These are phyloP conservation scores for Aspergillus spinulosporus DNA, from an alignment of 2,329 filamentous ascomycete genomes.

Conservation along the genomic window DNA sequence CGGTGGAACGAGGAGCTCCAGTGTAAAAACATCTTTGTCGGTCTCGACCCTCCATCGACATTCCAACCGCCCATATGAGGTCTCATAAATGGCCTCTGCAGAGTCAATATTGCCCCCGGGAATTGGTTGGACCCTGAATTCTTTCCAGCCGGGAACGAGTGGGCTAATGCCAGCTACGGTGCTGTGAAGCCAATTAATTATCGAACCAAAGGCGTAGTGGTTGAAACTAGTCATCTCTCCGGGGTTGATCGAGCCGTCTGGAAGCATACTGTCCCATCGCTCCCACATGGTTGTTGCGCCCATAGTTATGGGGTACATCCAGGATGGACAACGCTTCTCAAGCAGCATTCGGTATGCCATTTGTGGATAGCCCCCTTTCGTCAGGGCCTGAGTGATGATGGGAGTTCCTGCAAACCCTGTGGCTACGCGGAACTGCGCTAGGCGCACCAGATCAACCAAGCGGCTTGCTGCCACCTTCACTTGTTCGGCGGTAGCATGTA, in stretches of 20 bases:
- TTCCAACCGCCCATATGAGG: constrained; percentile 32
- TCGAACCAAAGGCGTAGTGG: constrained; percentile 45
- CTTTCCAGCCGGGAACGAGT: constrained; percentile 35
- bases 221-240: constrained; percentile 23
- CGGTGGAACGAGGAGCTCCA: constrained; percentile 23
- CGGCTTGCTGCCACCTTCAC: constrained; percentile 1
- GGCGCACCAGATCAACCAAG: constrained; percentile 23
- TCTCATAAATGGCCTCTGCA: constrained; percentile 32
- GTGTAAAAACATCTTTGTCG: constrained; percentile 7
- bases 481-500: constrained; percentile 21
- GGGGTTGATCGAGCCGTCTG: constrained; percentile 41
- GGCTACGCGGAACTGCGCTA: constrained; percentile 32
- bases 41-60: constrained; percentile 20
- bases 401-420: constrained; percentile 41
- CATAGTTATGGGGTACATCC: constrained; percentile 45
- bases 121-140: constrained; percentile 29
- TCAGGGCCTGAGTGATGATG: constrained; percentile 30
- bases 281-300: constrained; percentile 48
- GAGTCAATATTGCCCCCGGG: constrained; percentile 34
- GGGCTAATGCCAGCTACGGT: constrained; percentile 27
- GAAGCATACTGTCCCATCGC: constrained; percentile 45
- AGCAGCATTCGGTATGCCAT: constrained; percentile 45
- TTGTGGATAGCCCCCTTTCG: constrained; percentile 21
- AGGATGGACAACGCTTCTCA: constrained; percentile 36
- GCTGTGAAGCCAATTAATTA: constrained; percentile 44